phyloP scores from a whole-genome alignment of 495 filamentous ascomycete species.

The Hypomontagnella monticulosa region DNA sequence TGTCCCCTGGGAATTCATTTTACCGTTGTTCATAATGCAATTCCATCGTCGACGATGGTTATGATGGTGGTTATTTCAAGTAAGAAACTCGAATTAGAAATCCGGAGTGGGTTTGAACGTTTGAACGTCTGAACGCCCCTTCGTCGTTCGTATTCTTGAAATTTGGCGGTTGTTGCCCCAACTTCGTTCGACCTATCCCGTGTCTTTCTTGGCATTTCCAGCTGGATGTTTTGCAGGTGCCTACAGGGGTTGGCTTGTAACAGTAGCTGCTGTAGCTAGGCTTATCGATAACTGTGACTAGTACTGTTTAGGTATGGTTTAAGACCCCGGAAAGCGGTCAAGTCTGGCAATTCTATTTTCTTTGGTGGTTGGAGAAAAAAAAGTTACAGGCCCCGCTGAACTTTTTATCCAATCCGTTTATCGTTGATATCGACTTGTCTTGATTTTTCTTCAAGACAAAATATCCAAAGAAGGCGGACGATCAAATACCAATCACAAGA shows the following conservation, averaged over 20 bases:
- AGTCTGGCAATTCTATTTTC: constrained; percentile 21
- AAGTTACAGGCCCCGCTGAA: constrained; percentile 47
- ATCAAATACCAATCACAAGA: constrained; percentile 19
- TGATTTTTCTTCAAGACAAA: background rate
- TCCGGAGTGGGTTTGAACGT: background rate
- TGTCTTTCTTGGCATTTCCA: constrained; percentile 34
- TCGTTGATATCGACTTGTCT: constrained; percentile 1
- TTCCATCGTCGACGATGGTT: constrained; percentile 67
- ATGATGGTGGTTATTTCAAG: background rate
- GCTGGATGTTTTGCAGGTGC: constrained; percentile 15
- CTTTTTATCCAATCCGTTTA: constrained; percentile 23
- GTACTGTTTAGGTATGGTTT: background rate
- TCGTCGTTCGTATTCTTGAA: constrained; percentile 24
- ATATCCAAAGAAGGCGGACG: background rate
- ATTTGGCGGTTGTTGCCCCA: background rate
- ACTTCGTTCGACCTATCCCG: constrained; percentile 9
- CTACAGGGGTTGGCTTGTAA: constrained; percentile 6
- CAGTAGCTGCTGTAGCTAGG: constrained; percentile 10
- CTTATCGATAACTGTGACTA: constrained; percentile 20
- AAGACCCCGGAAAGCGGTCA: constrained; percentile 29
- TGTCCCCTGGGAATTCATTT: constrained; percentile 68
- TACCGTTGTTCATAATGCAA: constrained; percentile 60
- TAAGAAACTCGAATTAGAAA: background rate
- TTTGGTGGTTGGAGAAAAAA: constrained; percentile 45
- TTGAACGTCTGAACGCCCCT: background rate